Percentiles rank a stretch among this genome's conserved stretches.
These are phyloP conservation scores for Geoglossum cookeanum DNA, from an alignment of 2,329 filamentous ascomycete species.

Conservation along the genomic window DNA sequence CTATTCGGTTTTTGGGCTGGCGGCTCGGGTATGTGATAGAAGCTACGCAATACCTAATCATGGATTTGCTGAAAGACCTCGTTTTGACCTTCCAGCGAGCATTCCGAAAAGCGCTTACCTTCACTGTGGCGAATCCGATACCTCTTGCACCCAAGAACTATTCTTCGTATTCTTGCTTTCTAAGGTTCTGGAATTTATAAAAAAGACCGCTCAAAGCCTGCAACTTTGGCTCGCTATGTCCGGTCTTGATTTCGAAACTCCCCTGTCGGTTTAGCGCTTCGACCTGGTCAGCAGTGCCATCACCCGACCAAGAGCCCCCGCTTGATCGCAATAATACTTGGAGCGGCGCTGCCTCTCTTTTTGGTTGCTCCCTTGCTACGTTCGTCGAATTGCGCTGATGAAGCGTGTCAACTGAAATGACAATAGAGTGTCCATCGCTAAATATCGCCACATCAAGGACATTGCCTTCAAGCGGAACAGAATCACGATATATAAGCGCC, in stretches of 20 bases:
- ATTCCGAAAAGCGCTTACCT: too few relatives aligned
- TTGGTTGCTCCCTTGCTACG: constrained; percentile 12
- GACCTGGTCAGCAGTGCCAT: background rate
- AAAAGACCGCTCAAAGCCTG: constrained; percentile 25
- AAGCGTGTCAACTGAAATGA: constrained; percentile 35
- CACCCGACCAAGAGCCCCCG: background rate
- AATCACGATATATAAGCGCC: background rate
- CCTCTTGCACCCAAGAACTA: background rate
- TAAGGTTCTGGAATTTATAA: constrained; percentile 28
- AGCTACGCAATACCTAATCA: too few relatives aligned
- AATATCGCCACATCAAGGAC: constrained; percentile 34
- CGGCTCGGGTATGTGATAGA: too few relatives aligned
- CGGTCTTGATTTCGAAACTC: background rate
- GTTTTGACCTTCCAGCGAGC: too few relatives aligned
- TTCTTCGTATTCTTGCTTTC: constrained; percentile 23
- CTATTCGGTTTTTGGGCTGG: too few relatives aligned
- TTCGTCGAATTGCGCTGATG: constrained; percentile 32
- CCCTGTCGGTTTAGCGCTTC: background rate
- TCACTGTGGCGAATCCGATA: too few relatives aligned
- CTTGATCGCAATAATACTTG: background rate
- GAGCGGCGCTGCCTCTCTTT: background rate
- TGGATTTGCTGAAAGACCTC: too few relatives aligned
- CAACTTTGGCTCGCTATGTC: constrained; percentile 11
- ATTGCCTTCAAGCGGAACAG: constrained; percentile 32
- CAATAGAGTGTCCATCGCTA: constrained; percentile 16